Base-by-base conservation (phyloP, 2,329 filamentous ascomycete species). In the Thelonectria blattea region DNA sequence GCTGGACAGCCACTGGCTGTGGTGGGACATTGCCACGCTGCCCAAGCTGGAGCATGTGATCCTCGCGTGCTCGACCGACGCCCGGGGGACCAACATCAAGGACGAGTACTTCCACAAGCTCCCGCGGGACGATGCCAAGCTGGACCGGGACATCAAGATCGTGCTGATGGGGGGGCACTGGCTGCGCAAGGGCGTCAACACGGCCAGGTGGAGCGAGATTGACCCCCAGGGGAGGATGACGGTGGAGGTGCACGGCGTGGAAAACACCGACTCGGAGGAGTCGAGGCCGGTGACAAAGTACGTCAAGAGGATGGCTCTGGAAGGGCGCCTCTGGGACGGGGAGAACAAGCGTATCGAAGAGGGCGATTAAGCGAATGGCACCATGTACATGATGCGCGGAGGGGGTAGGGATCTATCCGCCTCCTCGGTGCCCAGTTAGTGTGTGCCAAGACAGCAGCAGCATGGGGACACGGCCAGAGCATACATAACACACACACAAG, bases 251-350 rank as follows among this genome's bases (percentile, higher is more conserved):
- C 76, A 77, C 54, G 72, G 75, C 62, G 76, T 82, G 15, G 77
- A 34, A 78, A 20, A 71, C 72, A 14, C 70, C 73, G 7, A 79
- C 47, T 30, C 74, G 74, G 5, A 77, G 79, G 56, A 76, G 78
- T 63, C 66, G 11, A 71, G 76, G 61, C 58, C 78, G 47, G 80
- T 80, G 55, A 76, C 77, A 56, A 61, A 71, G 3, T 80, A 76
- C 74, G 74, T 80, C n/a, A 78, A 71, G 62, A 71, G 72, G 11
- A 74, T 73, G 20, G 76, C 78, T 5, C 62, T 81, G 59, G 70
- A 74, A 41, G 80, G 79, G n/a, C 76, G 69, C 42, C 59, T 80
- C 12, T 80, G 76, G 76, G 61, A 69, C 30, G 78, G 74, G 73
- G 49, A 70, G 52, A 71, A 71, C 2, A 53, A 60, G n/a, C 56